phyloP scores from a whole-genome alignment of 495 filamentous ascomycete species.

The Aspergillus conjunctus region DNA sequence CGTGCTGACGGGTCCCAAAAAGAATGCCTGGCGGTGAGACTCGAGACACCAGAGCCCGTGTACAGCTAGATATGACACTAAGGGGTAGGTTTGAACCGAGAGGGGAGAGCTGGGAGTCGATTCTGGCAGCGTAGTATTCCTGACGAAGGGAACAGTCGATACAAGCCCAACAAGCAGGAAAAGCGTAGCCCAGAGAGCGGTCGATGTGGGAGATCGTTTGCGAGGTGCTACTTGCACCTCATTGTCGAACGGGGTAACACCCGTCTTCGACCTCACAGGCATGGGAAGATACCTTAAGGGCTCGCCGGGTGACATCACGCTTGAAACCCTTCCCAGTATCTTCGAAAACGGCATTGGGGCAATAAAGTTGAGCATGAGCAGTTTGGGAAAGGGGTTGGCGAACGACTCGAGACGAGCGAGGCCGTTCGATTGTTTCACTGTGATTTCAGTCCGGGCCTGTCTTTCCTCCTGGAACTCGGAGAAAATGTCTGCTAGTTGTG shows the following conservation, averaged over 20 bases:
- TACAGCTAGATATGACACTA: constrained; percentile 6
- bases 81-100: background rate
- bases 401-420: constrained; percentile 20
- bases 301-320: background rate
- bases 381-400: constrained; percentile 14
- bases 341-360: background rate
- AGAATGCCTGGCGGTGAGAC: constrained; percentile 22
- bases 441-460: background rate
- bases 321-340: background rate
- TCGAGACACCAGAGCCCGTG: constrained; percentile 26
- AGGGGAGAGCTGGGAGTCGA: background rate
- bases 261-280: background rate
- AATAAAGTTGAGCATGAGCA: constrained; percentile 19
- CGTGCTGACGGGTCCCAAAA: constrained; percentile 15
- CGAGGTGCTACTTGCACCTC: constrained; percentile 8
- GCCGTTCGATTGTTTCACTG: constrained; percentile 3
- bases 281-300: constrained; percentile 5
- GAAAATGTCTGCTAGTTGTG: constrained; percentile 13
- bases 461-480: constrained; percentile 12
- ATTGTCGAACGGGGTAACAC: constrained; percentile 10
- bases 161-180: constrained; percentile 18
- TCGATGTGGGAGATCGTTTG: constrained; percentile 5
- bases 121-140: background rate
- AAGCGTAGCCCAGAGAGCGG: constrained; percentile 7
- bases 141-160: background rate